Evolutionary conservation across 805 yeast genomes (phyloP), one percentile per base, ranked within the genome.

Genomic region (Metschnikowia shivogae): DNA sequence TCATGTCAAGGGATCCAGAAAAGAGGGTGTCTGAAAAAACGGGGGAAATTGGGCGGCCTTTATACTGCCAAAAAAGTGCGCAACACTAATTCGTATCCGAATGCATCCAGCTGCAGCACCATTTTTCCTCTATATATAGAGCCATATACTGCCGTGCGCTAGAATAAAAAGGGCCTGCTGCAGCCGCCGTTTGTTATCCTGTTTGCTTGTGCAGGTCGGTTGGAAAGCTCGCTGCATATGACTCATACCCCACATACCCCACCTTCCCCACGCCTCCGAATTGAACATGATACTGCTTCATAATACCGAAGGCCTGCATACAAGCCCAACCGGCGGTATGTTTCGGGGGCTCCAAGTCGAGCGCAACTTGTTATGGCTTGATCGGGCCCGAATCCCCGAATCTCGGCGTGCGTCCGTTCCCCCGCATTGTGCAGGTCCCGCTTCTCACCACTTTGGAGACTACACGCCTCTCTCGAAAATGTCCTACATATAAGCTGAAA

Each of bases 1-100:
- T 39, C 43, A 62, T 54, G 56, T 53, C 47, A 22, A 22, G 26
- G 30, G 35, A 17, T 8, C 4, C 12, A 20, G 22, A 37, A 19
- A 28, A 29, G 14, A 12, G 32, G 32, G 27, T 40, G 33, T 45
- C 13, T 10, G 22, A 19, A 34, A 32, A 27, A 17, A 13, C 9
- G 24, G 17, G 40, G 33, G 34, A 37, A 39, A 30, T 8, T 29
- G 19, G 5, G 26, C 17, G 19, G 30, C 17, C 19, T 41, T 41
- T 41, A 35, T 41, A 41, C 27, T n/a, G 29, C 24, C 34, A 6
- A 37, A 37, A n/a, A 37, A 37, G 22, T 11, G 32, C 40, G 40
- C 40, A 37, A 32, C 13, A 9, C 27, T 12, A 19, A 13, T 37
- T 4, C 20, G 39, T 20, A 26, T 12, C 31, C 22, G 8, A 36